Evolutionary conservation across 208 protist genomes (phyloP), one percentile per base, ranked within the genome.

Genomic region (Crithidia sp.): DNA sequence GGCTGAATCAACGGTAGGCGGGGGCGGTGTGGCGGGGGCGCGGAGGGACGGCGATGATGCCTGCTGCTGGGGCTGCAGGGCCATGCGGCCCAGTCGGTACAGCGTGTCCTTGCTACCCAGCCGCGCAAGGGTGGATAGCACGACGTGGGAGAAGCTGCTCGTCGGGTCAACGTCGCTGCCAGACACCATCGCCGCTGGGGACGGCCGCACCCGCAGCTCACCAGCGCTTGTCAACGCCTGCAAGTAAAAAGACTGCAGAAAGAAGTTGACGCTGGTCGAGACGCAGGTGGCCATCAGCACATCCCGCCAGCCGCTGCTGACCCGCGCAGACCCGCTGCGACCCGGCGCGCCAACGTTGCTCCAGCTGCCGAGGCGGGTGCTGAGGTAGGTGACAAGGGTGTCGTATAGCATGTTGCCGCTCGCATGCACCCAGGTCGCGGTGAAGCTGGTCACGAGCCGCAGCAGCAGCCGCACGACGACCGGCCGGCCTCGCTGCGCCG

Each of bases 351-450:
- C 52, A 39, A 58, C 61, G 49, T 13, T 56, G 37, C 73, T 47
- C 60, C 65, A 67, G 44, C 57, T 67, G 43, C 66, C 59, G 5
- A 78, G 37, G 45, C 66, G 74, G n/a, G 74, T 72, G 40, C 60
- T 67, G n/a, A 78, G 52, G 49, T 78, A 78, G 12, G 74, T 78
- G 41, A 78, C 67, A 16, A 69, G 9, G 52, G 74, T 78, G 74
- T 78, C 67, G 50, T 72, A 78, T 7, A 78, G 63, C 74, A 78
- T 78, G 59, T 39, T 52, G 28, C 74, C 59, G 45, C 67, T 78
- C 28, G 74, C 74, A 44, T 78, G 74, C 52, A 78, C 58, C 74
- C 74, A 78, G 5, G 49, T 78, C 9, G 74, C 69, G 44, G 74
- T 78, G 52, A 78, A 78, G 52, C 74, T 78, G 0, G 74, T 78